Conservation (phyloP, 768 basidiomycete genomes). For the Sutorius australiensis region DNA sequence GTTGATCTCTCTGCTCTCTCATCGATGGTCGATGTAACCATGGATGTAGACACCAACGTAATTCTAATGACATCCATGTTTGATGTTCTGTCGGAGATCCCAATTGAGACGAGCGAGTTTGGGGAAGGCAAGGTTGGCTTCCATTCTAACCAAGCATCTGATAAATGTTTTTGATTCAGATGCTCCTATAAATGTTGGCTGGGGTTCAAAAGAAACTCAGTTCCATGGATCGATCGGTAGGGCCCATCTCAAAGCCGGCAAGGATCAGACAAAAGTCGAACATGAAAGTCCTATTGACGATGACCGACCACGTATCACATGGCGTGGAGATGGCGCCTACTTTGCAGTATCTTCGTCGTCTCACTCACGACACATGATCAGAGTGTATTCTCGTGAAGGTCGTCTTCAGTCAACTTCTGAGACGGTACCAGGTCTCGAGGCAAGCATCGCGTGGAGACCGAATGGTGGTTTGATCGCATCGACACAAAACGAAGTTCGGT, state of each 20-base stretch:
- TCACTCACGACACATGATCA: conserved; percentile 22
- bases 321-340: conserved; percentile 90
- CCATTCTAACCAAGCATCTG: neutral
- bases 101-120: conserved; percentile 69
- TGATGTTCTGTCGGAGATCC: conserved; percentile 79
- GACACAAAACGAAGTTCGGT: conserved; percentile 74
- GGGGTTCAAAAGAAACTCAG: conserved; percentile 96
- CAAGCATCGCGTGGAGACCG: conserved; percentile 78
- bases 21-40: neutral
- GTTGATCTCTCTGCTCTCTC: neutral
- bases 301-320: conserved; percentile 67
- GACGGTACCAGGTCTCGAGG: conserved; percentile 77
- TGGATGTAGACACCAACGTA: conserved; percentile 67
- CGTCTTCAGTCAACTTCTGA: conserved; percentile 83
- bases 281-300: conserved; percentile 72
- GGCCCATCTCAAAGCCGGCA: conserved; percentile 52
- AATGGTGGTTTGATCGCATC: conserved; percentile 81
- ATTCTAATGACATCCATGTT: conserved; percentile 87
- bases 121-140: conserved; percentile 64
- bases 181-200: conserved; percentile 91
- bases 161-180: conserved; percentile 43
- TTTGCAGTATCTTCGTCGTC: conserved; percentile 80
- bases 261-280: conserved; percentile 35
- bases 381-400: conserved; percentile 43
- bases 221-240: conserved; percentile 97